These are phyloP conservation scores for Keithomyces neogunnii DNA, from an alignment of 2,329 filamentous ascomycete species.

Conservation along the genomic window DNA sequence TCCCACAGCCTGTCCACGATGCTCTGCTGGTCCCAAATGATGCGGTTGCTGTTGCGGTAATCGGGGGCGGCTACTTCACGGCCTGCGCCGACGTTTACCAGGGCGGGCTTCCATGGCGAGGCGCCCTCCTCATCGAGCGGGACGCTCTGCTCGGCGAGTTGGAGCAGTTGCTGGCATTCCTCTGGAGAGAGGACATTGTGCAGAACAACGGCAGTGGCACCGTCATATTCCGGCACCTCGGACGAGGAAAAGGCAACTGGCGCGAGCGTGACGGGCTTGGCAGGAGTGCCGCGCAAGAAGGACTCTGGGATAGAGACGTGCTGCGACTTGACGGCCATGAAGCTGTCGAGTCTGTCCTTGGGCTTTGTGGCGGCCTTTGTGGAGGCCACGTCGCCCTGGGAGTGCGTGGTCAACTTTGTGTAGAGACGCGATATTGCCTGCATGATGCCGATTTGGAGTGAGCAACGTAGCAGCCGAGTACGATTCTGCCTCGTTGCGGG, in stretches of 20 bases:
- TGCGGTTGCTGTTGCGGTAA: slow-evolving; percentile 63
- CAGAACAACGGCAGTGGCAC: slow-evolving; percentile 47
- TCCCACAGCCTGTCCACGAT: slow-evolving; percentile 56
- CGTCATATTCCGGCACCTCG: slow-evolving; percentile 41
- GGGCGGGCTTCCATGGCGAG: slow-evolving; percentile 55
- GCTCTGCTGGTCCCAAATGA: slow-evolving; percentile 62
- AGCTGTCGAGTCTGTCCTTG: no score
- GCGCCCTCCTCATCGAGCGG: slow-evolving; percentile 9
- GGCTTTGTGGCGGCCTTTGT: no score
- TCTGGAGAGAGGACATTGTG: slow-evolving; percentile 44
- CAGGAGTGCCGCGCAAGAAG: slow-evolving; percentile 35
- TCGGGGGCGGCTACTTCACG: slow-evolving; percentile 44
- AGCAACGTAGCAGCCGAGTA: no score
- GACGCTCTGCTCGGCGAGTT: slow-evolving; percentile 44
- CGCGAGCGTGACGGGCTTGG: slow-evolving; percentile 25
- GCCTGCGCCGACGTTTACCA: slow-evolving; percentile 58
- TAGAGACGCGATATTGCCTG: no score
- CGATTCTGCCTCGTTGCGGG: no score
- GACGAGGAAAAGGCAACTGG: slow-evolving; percentile 44
- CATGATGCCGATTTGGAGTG: no score
- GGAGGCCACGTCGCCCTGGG: no score
- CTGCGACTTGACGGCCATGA: no score
- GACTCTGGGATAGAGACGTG: slow-evolving; percentile 22
- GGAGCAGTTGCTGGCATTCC: slow-evolving; percentile 52
- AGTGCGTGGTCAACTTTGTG: no score